These are phyloP conservation scores for Tritrichomonas musculus DNA, from an alignment of 208 protist genomes.

Conservation along the genomic window DNA sequence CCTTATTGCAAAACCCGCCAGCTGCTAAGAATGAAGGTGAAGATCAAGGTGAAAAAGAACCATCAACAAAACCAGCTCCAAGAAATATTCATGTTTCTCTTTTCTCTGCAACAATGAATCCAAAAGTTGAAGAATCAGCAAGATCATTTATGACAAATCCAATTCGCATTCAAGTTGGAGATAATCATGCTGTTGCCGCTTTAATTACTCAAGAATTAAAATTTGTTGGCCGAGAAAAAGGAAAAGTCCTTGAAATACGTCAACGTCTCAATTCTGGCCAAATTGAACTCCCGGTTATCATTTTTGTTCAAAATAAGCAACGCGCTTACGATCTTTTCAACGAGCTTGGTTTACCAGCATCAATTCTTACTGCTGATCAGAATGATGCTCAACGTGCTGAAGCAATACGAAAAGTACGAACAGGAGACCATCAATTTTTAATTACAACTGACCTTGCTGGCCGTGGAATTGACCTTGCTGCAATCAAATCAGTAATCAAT, in stretches of 20 bases:
- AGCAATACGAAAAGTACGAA: not conserved
- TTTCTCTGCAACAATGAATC: not conserved
- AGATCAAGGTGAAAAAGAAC: no score
- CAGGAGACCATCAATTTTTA: not conserved
- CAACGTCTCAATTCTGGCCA: not conserved
- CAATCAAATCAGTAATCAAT: slow-evolving; percentile 58
- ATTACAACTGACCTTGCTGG: slow-evolving; percentile 27
- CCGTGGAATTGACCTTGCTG: slow-evolving; percentile 59
- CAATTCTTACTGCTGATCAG: not conserved
- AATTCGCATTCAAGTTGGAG: slow-evolving; percentile 29
- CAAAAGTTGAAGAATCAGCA: slow-evolving; percentile 2
- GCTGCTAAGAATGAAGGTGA: no score
- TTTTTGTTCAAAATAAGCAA: slow-evolving; percentile 6
- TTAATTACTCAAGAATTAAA: not conserved
- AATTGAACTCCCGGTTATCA: not conserved
- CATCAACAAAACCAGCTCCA: no score
- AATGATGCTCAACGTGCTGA: not conserved
- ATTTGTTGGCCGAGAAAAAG: slow-evolving; percentile 20
- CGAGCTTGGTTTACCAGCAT: not conserved
- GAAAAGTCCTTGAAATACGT: not conserved
- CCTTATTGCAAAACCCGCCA: not conserved
- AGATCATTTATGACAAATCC: slow-evolving; percentile 28
- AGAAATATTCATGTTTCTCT: not conserved
- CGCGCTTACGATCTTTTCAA: not conserved
- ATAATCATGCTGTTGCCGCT: not conserved